Percentiles rank a stretch among this genome's conserved stretches.
Conservation (phyloP, 2,329 filamentous ascomycete genomes). For the Neopestalotiopsis clavispora region DNA sequence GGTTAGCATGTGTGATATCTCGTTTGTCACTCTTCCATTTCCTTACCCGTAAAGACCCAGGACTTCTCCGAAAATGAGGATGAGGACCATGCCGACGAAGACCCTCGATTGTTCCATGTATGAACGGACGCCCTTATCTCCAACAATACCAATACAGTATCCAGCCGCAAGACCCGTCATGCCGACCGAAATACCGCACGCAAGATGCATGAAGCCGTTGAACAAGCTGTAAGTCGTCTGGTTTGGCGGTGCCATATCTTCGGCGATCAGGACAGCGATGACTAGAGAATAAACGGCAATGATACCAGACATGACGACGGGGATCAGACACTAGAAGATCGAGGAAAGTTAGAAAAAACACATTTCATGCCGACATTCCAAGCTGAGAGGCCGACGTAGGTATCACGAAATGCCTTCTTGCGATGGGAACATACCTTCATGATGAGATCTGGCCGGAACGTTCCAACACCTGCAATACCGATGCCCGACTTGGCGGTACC, state of each 20-base stretch:
- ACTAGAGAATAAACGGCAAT: slow-evolving; percentile 98
- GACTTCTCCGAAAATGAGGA: slow-evolving; percentile 98
- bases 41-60: slow-evolving; percentile 92
- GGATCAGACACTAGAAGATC: slow-evolving; percentile 71
- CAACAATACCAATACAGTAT: slow-evolving; percentile 95
- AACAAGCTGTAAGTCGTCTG: slow-evolving; percentile 80
- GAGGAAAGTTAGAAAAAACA: not conserved
- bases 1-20: slow-evolving; percentile 27
- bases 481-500: slow-evolving; percentile 89
- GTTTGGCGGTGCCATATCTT: slow-evolving; percentile 76
- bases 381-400: slow-evolving; percentile 20
- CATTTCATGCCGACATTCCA: not conserved
- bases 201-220: slow-evolving; percentile 91
- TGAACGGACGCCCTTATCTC: slow-evolving; percentile 89
- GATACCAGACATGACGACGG: slow-evolving; percentile 98
- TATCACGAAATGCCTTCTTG: slow-evolving; percentile 16
- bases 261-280: slow-evolving; percentile 92
- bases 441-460: slow-evolving; percentile 83
- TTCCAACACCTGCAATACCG: slow-evolving; percentile 84
- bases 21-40: not conserved
- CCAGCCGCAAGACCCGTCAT: slow-evolving; percentile 92
- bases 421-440: slow-evolving; percentile 71
- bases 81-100: slow-evolving; percentile 98
- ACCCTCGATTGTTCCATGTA: slow-evolving; percentile 97
- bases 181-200: slow-evolving; percentile 87